Evolutionary conservation across 2,329 filamentous ascomycete species (phyloP), one percentile per base, ranked within the genome.

Genomic region (Nemania diffusa): DNA sequence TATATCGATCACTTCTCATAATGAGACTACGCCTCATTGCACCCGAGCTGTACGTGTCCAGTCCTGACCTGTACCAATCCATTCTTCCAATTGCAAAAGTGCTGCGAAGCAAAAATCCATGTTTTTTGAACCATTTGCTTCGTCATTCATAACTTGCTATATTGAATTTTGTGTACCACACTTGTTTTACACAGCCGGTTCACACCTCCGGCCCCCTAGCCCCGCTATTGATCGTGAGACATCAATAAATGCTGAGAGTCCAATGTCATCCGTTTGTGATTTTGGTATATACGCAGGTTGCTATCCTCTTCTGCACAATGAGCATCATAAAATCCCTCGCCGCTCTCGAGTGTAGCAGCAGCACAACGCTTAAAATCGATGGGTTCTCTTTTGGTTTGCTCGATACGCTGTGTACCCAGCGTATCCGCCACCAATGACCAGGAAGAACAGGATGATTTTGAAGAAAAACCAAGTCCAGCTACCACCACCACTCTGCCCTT

Each of bases 371-470:
- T 79, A 89, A 74, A 89, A 89, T 32, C 87, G 82, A 78, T 88
- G 86, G 71, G 81, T 84, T 78, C 87, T 88, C 79, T 84, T 82
- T 79, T 82, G 84, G 79, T 86, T 89, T 70, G 91, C 80, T 77
- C 94, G 88, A 82, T 92, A 99, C 52, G 91, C 87, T 6, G 94
- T 97, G 78, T 87, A 98, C 29, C 93, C 95, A 51, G 94, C 89
- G 78, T 98, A 99, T 4, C 79, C 92, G 72, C 92, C 94, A 9
- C 85, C 92, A 51, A 91, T 74, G 17, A 89, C 87, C 32, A 90
- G 78, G 70, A 92, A 83, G 80, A 97, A 91, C 67, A 97, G 75
- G 66, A 98, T 77, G 69, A 93, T 84, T 88, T 97, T 98, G 80
- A 94, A 85, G 69, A 98, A 82, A 80, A 88, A 85, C 85, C 86